These are phyloP conservation scores for Pseudocercospora ulei DNA, from an alignment of 2,329 filamentous ascomycete genomes.

Conservation along the genomic window DNA sequence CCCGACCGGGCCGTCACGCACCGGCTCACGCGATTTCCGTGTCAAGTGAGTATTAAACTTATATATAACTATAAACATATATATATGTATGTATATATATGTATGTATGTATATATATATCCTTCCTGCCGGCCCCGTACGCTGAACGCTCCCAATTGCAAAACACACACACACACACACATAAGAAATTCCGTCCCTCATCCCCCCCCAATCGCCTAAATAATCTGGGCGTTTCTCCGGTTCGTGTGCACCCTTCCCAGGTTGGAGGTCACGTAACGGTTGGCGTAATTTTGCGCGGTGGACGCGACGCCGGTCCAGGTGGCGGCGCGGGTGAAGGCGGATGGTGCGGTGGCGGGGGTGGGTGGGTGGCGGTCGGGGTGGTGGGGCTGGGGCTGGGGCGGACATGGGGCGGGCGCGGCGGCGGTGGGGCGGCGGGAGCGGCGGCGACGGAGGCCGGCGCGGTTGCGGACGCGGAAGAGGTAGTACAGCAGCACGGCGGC, in stretches of 20 bases:
- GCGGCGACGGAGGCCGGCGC: no score
- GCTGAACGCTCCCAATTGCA: neutral
- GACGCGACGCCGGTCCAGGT: conserved; percentile 9
- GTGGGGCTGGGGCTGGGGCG: no score
- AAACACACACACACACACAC: neutral
- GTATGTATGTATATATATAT: no score
- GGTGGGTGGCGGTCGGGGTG: no score
- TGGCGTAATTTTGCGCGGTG: conserved; percentile 7
- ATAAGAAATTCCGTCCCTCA: neutral
- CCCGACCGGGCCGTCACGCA: no score
- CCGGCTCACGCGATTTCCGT: no score
- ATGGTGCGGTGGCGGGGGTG: no score
- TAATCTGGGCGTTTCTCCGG: conserved; percentile 19
- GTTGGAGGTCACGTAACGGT: conserved; percentile 18
- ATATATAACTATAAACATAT: no score
- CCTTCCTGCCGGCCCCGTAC: no score
- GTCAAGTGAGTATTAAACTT: no score
- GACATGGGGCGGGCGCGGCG: neutral
- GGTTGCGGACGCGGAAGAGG: conserved; percentile 49
- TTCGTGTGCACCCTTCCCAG: conserved; percentile 18
- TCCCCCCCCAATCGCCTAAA: conserved; percentile 3
- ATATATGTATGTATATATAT: no score
- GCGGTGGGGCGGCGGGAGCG: no score
- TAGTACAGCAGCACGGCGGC: conserved; percentile 47
- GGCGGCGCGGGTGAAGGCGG: neutral